Percentiles rank a stretch among this genome's conserved stretches.
Evolutionary conservation across 352 stramenopile species (phyloP).

Genomic region (Globisporangium barbulae): DNA sequence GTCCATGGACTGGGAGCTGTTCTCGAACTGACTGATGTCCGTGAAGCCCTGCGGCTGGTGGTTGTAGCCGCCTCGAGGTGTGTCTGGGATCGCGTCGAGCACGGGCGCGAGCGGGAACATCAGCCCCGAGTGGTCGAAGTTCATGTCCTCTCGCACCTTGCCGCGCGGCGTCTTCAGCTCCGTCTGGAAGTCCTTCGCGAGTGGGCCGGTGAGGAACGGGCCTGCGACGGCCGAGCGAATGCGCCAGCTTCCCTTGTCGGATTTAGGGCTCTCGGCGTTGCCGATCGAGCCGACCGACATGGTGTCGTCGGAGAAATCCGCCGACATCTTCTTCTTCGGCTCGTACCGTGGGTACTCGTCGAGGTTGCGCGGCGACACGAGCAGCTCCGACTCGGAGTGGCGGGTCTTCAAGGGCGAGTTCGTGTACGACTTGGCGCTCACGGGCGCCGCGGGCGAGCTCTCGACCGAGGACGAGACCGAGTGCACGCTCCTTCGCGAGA

Average conservation of each 20-base stretch:
- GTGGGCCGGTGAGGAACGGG: conserved; percentile 36
- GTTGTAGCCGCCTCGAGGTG: conserved; percentile 16
- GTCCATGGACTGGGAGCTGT: conserved; percentile 18
- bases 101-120: conserved; percentile 35
- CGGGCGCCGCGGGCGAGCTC: conserved; percentile 11
- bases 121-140: conserved; percentile 30
- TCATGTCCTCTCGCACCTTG: conserved; percentile 23
- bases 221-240: conserved; percentile 27
- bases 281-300: conserved; percentile 29
- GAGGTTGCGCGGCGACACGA: conserved; percentile 13
- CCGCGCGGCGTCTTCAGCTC: conserved; percentile 28
- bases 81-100: conserved; percentile 25
- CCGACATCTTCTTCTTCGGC: conserved; percentile 18
- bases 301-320: conserved; percentile 31
- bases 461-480: conserved; percentile 14
- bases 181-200: conserved; percentile 30
- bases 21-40: conserved; percentile 22
- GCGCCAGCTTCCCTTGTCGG: conserved; percentile 27
- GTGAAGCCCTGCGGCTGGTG: conserved; percentile 22
- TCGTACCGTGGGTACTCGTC: conserved; percentile 18
- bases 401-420: conserved; percentile 15
- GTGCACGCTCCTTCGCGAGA: conserved; percentile 15
- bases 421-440: conserved; percentile 14
- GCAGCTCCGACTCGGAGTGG: conserved; percentile 18
- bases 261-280: conserved; percentile 31